Evolutionary conservation across 805 yeast species (phyloP).

Genomic region (Yarrowia porcina): DNA sequence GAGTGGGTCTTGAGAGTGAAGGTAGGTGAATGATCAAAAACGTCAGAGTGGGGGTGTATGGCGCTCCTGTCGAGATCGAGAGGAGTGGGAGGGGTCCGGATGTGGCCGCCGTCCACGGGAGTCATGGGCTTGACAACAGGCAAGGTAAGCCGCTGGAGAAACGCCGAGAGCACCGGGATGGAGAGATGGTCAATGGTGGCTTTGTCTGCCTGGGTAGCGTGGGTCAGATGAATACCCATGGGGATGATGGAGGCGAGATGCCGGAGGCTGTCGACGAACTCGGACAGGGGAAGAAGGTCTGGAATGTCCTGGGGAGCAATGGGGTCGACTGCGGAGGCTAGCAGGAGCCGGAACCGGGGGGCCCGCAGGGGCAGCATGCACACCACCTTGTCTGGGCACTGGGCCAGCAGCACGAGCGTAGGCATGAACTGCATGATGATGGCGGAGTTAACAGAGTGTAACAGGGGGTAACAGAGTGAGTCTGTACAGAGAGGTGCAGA

Average conservation of each 20-base stretch:
- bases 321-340: background rate
- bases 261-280: background rate
- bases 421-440: constrained; percentile 4
- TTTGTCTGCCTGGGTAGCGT: background rate
- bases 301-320: background rate
- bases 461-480: no score
- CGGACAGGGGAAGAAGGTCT: background rate
- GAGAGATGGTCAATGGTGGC: background rate
- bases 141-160: background rate
- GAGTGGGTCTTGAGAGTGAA: background rate
- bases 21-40: background rate
- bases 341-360: background rate
- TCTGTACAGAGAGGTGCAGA: no score
- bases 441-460: no score
- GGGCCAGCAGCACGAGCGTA: constrained; percentile 9
- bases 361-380: constrained; percentile 1
- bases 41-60: background rate
- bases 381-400: constrained; percentile 21
- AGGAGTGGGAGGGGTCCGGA: background rate
- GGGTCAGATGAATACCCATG: background rate
- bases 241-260: background rate
- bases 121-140: background rate
- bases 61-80: background rate
- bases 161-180: background rate
- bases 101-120: background rate